Base-by-base conservation (phyloP, 352 stramenopile species). In the Poterioochromonas sp. region DNA sequence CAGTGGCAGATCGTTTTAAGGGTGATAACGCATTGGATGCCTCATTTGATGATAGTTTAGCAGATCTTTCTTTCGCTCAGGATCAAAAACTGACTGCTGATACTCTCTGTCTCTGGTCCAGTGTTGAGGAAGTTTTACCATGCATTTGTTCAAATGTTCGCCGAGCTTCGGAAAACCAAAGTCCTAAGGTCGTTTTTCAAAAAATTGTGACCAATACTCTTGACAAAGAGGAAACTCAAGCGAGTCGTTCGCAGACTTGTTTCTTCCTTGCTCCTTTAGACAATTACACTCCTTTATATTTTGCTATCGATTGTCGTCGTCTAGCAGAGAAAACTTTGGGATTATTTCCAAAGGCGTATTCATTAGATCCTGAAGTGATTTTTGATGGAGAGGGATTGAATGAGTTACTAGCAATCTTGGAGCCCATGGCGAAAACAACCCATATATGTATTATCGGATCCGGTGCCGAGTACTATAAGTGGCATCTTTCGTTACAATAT, bases 341-440 rank as follows among this genome's bases (percentile, higher is more conserved):
- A 12, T 35, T 58, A n/a, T 74, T 74, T 54, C 65, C 65, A 15
- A 74, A 74, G 40, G 65, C 65, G 0, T 74, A 58, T 74, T 3
- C 37, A 1, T 8, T 74, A 22, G 65, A 74, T 58, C 65, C 65
- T 26, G n/a, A 35, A 18, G 22, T 54, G 35, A 1, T 74, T 8
- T 54, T 37, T 20, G 65, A 74, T 39, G 15, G 5, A 54, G 65
- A 74, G 32, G 39, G 1, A 18, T 22, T 74, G 40, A 58, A 3
- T 2, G 34, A 51, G 3, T 39, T 58, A 18, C 29, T 74, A 37
- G 26, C 15, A n/a, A 37, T 54, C 3, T 22, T 74, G 2, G 65
- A 29, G 15, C 65, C 65, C 0, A 35, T 74, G 40, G 11, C 39
- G 1, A 26, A 8, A n/a, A 74, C 41, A 3, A 35, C 40, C 1